Conservation (phyloP, 2,329 filamentous ascomycete species). For the Trichoderma sp. region DNA sequence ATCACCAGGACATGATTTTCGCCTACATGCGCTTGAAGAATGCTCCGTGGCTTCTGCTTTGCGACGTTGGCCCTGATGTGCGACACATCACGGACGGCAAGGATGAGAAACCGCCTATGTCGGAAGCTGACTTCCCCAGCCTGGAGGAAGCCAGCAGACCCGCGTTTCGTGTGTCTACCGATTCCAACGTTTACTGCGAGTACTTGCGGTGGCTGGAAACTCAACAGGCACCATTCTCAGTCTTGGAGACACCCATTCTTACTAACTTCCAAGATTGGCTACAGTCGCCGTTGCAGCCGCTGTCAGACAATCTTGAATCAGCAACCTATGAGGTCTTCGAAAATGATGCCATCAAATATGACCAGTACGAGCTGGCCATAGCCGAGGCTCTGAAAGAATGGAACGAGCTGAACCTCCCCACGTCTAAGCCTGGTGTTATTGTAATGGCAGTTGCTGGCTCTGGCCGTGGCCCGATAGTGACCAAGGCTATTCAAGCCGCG, state of each 20-base stretch:
- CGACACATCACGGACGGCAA: constrained; percentile 38
- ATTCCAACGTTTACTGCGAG: constrained; percentile 60
- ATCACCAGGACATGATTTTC: constrained; percentile 65
- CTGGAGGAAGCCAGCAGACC: constrained; percentile 65
- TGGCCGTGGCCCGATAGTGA: constrained; percentile 89
- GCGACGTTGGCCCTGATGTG: constrained; percentile 59
- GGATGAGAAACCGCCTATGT: constrained; percentile 41
- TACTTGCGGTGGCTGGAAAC: constrained; percentile 86
- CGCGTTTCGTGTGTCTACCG: constrained; percentile 36
- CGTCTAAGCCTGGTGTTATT: constrained; percentile 69
- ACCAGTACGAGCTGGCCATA: constrained; percentile 89
- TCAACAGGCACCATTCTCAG: constrained; percentile 68
- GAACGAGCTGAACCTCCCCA: constrained; percentile 71
- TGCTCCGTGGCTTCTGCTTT: constrained; percentile 65
- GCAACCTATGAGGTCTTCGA: constrained; percentile 99
- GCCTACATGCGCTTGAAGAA: constrained; percentile 67
- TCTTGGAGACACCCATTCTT: constrained; percentile 56
- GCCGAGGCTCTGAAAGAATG: constrained; percentile 81
- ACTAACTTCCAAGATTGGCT: constrained; percentile 85
- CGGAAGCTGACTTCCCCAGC: constrained; percentile 66
- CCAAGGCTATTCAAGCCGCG: constrained; percentile 81
- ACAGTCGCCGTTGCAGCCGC: constrained; percentile 89
- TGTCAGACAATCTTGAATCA: constrained; percentile 95
- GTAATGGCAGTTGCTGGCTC: constrained; percentile 92
- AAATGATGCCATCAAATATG: constrained; percentile 96